These are phyloP conservation scores for Cladosporium sp. DNA, from an alignment of 2,329 filamentous ascomycete genomes.

Conservation along the genomic window DNA sequence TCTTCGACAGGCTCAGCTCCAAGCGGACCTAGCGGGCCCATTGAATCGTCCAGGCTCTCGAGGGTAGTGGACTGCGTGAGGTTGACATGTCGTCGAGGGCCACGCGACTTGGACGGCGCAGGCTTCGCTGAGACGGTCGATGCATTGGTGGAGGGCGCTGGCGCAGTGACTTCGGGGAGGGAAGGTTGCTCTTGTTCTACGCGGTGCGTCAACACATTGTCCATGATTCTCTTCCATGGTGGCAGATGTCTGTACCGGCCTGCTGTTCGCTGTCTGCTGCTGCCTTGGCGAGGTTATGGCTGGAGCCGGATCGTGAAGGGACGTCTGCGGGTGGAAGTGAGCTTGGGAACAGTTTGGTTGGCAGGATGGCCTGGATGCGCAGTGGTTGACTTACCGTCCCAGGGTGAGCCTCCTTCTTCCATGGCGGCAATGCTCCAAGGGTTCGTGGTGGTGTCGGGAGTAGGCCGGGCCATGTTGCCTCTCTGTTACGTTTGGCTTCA, in stretches of 20 bases:
- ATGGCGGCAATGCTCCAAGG: slow-evolving; percentile 27
- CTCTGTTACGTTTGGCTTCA: slow-evolving; percentile 8
- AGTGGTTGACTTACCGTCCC: slow-evolving; percentile 31
- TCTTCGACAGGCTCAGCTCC: slow-evolving; percentile 54
- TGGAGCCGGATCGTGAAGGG: slow-evolving; percentile 46
- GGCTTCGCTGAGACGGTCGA: slow-evolving; percentile 28
- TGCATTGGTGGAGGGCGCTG: slow-evolving; percentile 27
- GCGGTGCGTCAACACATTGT: not conserved
- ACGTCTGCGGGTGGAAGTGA: slow-evolving; percentile 42
- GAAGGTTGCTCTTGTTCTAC: slow-evolving; percentile 19
- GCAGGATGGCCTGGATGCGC: not conserved
- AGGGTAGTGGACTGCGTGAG: slow-evolving; percentile 77
- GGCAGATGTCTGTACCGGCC: slow-evolving; percentile 26
- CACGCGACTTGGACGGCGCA: slow-evolving; percentile 44
- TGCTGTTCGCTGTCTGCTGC: slow-evolving; percentile 34
- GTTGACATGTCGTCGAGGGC: slow-evolving; percentile 64
- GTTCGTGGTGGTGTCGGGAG: slow-evolving; percentile 22
- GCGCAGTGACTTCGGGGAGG: slow-evolving; percentile 18
- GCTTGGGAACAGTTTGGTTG: not conserved
- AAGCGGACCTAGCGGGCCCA: slow-evolving; percentile 73
- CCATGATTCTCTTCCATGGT: slow-evolving; percentile 1
- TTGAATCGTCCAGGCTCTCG: slow-evolving; percentile 70
- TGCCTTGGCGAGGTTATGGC: slow-evolving; percentile 42
- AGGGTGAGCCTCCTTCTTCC: slow-evolving; percentile 37
- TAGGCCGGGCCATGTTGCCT: slow-evolving; percentile 8